Percentiles rank a stretch among this genome's conserved stretches.
phyloP scores from a whole-genome alignment of 2,329 filamentous ascomycete species.

The Beauveria sp. region DNA sequence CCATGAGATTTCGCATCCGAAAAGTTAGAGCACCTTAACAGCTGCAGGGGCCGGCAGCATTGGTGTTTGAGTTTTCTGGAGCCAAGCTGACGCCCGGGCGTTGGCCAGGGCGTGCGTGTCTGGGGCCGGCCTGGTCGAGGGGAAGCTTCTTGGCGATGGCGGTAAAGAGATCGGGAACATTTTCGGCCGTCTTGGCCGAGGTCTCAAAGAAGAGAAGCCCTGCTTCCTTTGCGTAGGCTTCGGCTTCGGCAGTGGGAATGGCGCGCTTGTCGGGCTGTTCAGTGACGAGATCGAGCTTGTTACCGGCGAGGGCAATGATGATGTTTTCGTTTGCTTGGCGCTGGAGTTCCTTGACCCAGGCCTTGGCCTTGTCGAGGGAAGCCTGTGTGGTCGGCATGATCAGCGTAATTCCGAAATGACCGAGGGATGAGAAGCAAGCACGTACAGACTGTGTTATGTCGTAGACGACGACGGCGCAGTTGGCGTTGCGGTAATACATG shows the following conservation, averaged over 20 bases:
- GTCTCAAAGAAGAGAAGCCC: conserved; percentile 97
- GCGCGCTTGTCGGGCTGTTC: conserved; percentile 95
- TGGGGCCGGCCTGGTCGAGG: conserved; percentile 88
- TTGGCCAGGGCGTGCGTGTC: conserved; percentile 65
- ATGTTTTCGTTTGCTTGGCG: conserved; percentile 99
- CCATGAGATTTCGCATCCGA: background rate
- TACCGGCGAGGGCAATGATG: conserved; percentile 94
- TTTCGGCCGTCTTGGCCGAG: conserved; percentile 93
- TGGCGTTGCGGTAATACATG: conserved; percentile 99
- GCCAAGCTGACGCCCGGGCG: conserved; percentile 51
- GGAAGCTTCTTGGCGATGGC: conserved; percentile 97
- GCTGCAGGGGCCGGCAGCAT: conserved; percentile 46
- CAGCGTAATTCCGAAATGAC: conserved; percentile 9
- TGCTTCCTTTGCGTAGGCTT: conserved; percentile 90
- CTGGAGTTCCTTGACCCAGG: conserved; percentile 98
- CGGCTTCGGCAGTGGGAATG: conserved; percentile 79
- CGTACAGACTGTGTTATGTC: conserved; percentile 98
- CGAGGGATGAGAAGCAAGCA: conserved; percentile 14
- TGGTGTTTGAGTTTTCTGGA: conserved; percentile 50
- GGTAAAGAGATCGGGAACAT: conserved; percentile 91
- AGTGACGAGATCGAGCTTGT: conserved; percentile 93
- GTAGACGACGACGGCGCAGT: conserved; percentile 98
- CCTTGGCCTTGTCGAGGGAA: conserved; percentile 97
- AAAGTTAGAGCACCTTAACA: conserved; percentile 32
- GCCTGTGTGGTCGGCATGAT: conserved; percentile 45